These are phyloP conservation scores for Coemansia sp. DNA, from an alignment of 192 early-diverging fungal species.

Conservation along the genomic window DNA sequence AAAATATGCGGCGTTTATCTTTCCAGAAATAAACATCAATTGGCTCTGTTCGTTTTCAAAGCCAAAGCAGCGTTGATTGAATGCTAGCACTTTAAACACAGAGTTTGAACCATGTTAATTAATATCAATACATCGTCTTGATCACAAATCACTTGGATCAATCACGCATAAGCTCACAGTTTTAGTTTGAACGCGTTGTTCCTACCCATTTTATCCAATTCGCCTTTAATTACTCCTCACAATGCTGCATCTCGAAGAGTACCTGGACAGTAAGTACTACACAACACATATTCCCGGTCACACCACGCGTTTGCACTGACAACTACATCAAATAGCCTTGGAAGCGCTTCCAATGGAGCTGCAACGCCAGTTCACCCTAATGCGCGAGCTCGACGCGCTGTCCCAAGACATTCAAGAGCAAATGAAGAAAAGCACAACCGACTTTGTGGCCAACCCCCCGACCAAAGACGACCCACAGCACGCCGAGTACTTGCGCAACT, in stretches of 20 bases:
- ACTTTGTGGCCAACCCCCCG: constrained; percentile 68
- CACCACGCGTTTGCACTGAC: neutral
- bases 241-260: constrained; percentile 80
- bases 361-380: constrained; percentile 85
- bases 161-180: no score
- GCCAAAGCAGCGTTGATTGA: no score
- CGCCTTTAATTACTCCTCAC: no score
- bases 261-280: constrained; percentile 75
- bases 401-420: constrained; percentile 71
- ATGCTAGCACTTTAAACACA: no score
- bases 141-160: no score
- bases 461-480: constrained; percentile 49
- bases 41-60: no score
- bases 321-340: constrained; percentile 55
- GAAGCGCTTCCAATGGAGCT: constrained; percentile 77
- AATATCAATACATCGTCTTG: no score
- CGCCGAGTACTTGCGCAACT: constrained; percentile 54
- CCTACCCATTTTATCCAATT: no score
- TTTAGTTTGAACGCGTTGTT: no score
- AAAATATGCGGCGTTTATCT: no score
- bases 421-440: constrained; percentile 64
- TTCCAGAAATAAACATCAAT: no score
- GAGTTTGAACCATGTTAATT: no score
- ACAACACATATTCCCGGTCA: neutral
- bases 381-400: constrained; percentile 86